Evolutionary conservation across 768 basidiomycete species (phyloP).

Genomic region (Baorangia bicolor): DNA sequence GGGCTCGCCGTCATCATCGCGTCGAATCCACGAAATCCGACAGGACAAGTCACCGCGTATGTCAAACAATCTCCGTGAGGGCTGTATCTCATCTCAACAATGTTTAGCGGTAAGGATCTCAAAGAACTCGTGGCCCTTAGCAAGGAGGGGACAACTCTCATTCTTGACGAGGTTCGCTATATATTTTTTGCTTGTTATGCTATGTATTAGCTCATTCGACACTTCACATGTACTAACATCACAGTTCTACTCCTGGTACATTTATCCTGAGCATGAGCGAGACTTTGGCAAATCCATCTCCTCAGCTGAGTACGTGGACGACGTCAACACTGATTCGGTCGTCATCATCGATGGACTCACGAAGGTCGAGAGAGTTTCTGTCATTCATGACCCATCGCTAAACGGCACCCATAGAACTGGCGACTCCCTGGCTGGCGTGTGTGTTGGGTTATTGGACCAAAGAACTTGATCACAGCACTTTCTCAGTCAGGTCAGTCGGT

Average conservation of each 20-base stretch:
- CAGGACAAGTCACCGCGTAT: slow-evolving; percentile 82
- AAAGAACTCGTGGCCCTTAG: slow-evolving; percentile 73
- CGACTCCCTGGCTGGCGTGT: slow-evolving; percentile 93
- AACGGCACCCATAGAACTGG: slow-evolving; percentile 66
- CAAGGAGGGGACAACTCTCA: slow-evolving; percentile 77
- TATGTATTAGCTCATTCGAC: background rate
- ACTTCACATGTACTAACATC: background rate
- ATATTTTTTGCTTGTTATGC: background rate
- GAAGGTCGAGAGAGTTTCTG: slow-evolving; percentile 50
- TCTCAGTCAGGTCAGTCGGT: slow-evolving; percentile 71
- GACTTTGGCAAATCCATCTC: slow-evolving; percentile 80
- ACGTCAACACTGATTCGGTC: slow-evolving; percentile 82
- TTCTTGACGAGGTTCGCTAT: slow-evolving; percentile 70
- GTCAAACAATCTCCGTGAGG: slow-evolving; percentile 9
- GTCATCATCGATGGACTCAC: slow-evolving; percentile 91
- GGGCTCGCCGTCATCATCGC: slow-evolving; percentile 84
- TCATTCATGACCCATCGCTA: background rate
- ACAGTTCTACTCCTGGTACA: slow-evolving; percentile 95
- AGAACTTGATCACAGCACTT: slow-evolving; percentile 82
- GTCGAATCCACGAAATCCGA: slow-evolving; percentile 96
- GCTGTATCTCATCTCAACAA: slow-evolving; percentile 8
- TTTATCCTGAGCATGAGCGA: slow-evolving; percentile 75
- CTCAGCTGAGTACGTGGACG: slow-evolving; percentile 79
- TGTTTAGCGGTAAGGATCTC: slow-evolving; percentile 68
- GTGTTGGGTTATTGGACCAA: slow-evolving; percentile 92